Evolutionary conservation across 768 basidiomycete genomes (phyloP).

Genomic region (Boletus bicolor): DNA sequence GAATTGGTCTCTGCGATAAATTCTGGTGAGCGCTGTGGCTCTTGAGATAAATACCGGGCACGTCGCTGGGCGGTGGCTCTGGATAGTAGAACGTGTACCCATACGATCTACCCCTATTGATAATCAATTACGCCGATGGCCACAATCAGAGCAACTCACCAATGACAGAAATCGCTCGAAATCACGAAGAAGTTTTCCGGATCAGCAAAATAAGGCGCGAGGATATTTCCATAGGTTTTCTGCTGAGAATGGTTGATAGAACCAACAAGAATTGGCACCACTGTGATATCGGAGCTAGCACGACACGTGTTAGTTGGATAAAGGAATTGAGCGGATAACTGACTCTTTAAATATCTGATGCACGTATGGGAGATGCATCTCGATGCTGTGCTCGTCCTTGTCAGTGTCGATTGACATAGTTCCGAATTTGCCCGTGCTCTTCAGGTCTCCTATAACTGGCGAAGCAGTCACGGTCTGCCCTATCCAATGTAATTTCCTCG

Average conservation of each 20-base stretch:
- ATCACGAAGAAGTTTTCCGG: slow-evolving; percentile 85
- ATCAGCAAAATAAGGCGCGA: slow-evolving; percentile 77
- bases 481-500: neutral
- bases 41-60: slow-evolving; percentile 49
- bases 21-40: slow-evolving; percentile 39
- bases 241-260: slow-evolving; percentile 62
- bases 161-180: slow-evolving; percentile 98
- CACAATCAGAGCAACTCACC: slow-evolving; percentile 46
- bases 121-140: neutral
- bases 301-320: slow-evolving; percentile 1
- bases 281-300: slow-evolving; percentile 63
- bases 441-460: slow-evolving; percentile 17
- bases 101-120: slow-evolving; percentile 74
- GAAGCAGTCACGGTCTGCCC: slow-evolving; percentile 5
- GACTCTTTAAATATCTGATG: slow-evolving; percentile 83
- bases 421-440: slow-evolving; percentile 48
- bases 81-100: slow-evolving; percentile 88
- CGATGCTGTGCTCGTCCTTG: slow-evolving; percentile 94
- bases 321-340: slow-evolving; percentile 10
- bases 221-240: slow-evolving; percentile 57
- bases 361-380: slow-evolving; percentile 95
- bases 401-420: slow-evolving; percentile 66
- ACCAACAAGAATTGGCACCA: slow-evolving; percentile 92
- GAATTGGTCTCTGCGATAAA: slow-evolving; percentile 58
- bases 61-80: slow-evolving; percentile 46